Conservation (phyloP, 768 basidiomycete genomes). For the Astraeus odoratus region DNA sequence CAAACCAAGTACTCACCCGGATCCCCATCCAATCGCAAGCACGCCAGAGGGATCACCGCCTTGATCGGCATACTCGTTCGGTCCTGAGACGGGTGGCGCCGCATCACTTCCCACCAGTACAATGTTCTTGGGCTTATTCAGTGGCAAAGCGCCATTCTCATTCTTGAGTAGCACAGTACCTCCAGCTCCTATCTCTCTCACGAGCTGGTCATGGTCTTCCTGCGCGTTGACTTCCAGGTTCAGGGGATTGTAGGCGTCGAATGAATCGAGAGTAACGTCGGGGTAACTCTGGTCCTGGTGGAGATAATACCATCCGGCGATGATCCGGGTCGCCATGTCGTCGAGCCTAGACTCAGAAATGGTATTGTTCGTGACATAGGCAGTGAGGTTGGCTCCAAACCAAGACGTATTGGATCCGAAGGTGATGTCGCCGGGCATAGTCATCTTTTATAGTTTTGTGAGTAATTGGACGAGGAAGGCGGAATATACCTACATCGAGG, state of each 20-base stretch:
- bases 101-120: conserved; percentile 59
- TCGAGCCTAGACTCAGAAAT: conserved; percentile 55
- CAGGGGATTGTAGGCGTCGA: conserved; percentile 22
- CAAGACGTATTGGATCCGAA: conserved; percentile 34
- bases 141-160: conserved; percentile 45
- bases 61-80: conserved; percentile 62
- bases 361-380: conserved; percentile 51
- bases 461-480: not conserved
- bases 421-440: conserved; percentile 61
- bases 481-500: conserved; percentile 42
- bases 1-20: conserved; percentile 37
- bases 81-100: conserved; percentile 57
- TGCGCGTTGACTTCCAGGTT: conserved; percentile 49
- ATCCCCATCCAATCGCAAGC: conserved; percentile 92
- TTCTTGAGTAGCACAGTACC: conserved; percentile 71
- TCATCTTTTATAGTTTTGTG: conserved; percentile 41
- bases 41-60: conserved; percentile 57
- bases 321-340: conserved; percentile 66
- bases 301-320: conserved; percentile 52
- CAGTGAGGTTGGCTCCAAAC: conserved; percentile 55
- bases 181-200: conserved; percentile 55
- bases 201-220: conserved; percentile 44
- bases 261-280: conserved; percentile 19
- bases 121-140: conserved; percentile 52
- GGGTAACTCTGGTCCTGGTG: conserved; percentile 28